These are phyloP conservation scores for Microbotryum silenes-acaulis DNA, from an alignment of 1,284 basidiomycete genomes.

Conservation along the genomic window DNA sequence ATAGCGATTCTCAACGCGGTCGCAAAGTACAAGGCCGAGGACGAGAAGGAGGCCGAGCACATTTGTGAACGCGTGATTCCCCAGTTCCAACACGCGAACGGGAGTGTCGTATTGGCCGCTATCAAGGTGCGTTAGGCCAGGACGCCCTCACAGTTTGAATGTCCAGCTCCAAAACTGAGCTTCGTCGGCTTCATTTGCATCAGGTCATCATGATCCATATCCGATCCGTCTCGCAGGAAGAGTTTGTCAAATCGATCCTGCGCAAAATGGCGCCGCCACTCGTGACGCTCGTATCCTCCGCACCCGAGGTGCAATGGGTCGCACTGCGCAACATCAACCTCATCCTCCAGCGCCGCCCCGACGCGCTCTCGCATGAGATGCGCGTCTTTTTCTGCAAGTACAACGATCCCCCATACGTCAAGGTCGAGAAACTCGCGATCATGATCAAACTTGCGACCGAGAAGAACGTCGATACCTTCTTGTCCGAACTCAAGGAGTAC, in stretches of 20 bases:
- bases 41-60: conserved; percentile 92
- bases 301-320: conserved; percentile 82
- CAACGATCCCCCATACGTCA: conserved; percentile 97
- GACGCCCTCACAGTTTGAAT: background rate
- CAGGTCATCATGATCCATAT: conserved; percentile 97
- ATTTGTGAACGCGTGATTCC: conserved; percentile 98
- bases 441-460: conserved; percentile 92
- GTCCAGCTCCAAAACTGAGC: background rate
- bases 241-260: conserved; percentile 75
- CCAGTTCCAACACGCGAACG: conserved; percentile 96
- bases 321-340: conserved; percentile 94
- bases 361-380: conserved; percentile 89
- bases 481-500: conserved; percentile 97
- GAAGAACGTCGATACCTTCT: conserved; percentile 83
- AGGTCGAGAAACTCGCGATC: conserved; percentile 95
- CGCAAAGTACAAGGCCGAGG: conserved; percentile 69
- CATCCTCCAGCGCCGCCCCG: conserved; percentile 82
- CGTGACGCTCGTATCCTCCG: conserved; percentile 54
- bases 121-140: conserved; percentile 59
- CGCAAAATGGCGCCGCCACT: conserved; percentile 98
- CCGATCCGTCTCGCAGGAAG: conserved; percentile 70
- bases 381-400: conserved; percentile 99
- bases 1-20: conserved; percentile 85
- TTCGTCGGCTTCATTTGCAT: background rate
- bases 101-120: conserved; percentile 86